Base-by-base conservation (phyloP, 164 flowering plant genomes). In the Chloranthus sessilifolius region DNA sequence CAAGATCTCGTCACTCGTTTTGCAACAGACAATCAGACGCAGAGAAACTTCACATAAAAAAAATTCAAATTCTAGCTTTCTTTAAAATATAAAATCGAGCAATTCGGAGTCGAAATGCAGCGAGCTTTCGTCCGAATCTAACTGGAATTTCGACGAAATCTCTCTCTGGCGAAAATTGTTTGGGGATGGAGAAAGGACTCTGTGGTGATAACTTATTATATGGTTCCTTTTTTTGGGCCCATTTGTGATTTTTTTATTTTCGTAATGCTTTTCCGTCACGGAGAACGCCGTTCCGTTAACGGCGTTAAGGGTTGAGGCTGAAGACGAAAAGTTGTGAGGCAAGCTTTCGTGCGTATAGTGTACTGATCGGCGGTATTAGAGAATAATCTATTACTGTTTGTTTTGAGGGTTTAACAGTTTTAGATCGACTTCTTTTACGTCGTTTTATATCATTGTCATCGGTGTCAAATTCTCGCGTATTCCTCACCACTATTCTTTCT, bases 291-390 rank as follows among this genome's bases (percentile, higher is more conserved):
- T 67, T 61, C 12, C 2, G 10, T 23, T 65, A 56, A 78, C 80
- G 73, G 5, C 74, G 78, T 70, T 68, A 66, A 64, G 69, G 70
- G n/a, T n/a, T n/a, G n/a, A n/a, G n/a, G n/a, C n/a, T n/a, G n/a
- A n/a, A n/a, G n/a, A n/a, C n/a, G n/a, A n/a, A n/a, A n/a, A n/a
- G n/a, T n/a, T n/a, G n/a, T n/a, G n/a, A n/a, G n/a, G n/a, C n/a
- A n/a, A n/a, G n/a, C n/a, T n/a, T n/a, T n/a, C n/a, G n/a, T n/a
- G n/a, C n/a, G n/a, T n/a, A n/a, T n/a, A n/a, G n/a, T n/a, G n/a
- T n/a, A n/a, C n/a, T n/a, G n/a, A n/a, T n/a, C n/a, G n/a, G n/a
- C n/a, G n/a, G n/a, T n/a, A n/a, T n/a, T n/a, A n/a, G n/a, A n/a
- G n/a, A n/a, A n/a, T n/a, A n/a, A n/a, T n/a, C n/a, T n/a, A n/a